Base-by-base conservation (phyloP, 306 rosid genomes). In the Quercus variabilis region DNA sequence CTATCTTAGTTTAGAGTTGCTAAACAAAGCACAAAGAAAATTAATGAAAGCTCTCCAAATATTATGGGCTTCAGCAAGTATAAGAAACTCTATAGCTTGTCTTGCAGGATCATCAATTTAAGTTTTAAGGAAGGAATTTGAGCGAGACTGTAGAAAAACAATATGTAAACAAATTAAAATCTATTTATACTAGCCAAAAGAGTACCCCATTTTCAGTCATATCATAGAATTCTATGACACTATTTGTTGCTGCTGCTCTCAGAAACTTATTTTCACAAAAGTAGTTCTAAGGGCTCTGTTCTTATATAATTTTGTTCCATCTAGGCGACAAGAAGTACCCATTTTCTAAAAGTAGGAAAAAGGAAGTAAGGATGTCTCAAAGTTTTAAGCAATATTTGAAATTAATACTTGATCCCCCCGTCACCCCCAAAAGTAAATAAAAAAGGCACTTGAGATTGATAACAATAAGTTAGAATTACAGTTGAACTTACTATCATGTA, bases 81-180 rank as follows among this genome's bases (percentile, higher is more conserved):
- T 80, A 77, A 95, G 97, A 88, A 95, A 95, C 87, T 95, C 99
- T 58, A 95, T 88, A 28, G 98, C 98, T 91, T 88, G 89, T 74
- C 87, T 87, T 26, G 88, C 85, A 79, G 92, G 96, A 83, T 95
- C 99, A 56, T 91, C 92, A 78, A 95, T 86, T 80, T 93, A 97
- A 75, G 93, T 89, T 83, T 78, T 84, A 77, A 95, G 93, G 81
- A 73, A 52, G 80, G 91, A 90, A 86, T 77, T 89, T 35, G 98
- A 79, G 87, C 90, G 93, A 79, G 94, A 88, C 98, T 95, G 81
- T 49, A 87, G 67, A 58, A 77, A 79, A 52, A 79, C 69, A 75
- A 76, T 23, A 70, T 56, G 25, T 38, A 49, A 75, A 73, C 73
- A 84, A 85, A 78, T 55, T 69, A 63, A 28, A 64, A 74, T 74